Evolutionary conservation across 805 yeast species (phyloP).

Genomic region (Saturnispora halmiae): DNA sequence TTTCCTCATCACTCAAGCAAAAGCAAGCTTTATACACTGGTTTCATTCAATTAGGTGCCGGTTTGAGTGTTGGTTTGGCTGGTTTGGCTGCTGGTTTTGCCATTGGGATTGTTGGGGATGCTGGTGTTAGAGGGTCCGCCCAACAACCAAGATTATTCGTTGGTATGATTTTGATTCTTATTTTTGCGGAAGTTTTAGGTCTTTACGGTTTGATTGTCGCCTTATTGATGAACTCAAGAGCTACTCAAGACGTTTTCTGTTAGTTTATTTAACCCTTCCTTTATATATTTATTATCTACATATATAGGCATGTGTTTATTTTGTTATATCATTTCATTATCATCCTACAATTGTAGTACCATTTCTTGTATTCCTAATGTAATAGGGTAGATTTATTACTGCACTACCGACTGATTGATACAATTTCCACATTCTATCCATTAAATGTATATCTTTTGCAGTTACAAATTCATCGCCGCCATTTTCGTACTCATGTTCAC

Average conservation of each 20-base stretch:
- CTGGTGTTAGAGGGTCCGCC: conserved; percentile 97
- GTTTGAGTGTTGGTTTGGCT: conserved; percentile 92
- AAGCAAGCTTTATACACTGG: conserved; percentile 92
- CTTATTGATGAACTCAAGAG: conserved; percentile 93
- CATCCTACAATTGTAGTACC: background rate
- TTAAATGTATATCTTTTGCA: conserved; percentile 17
- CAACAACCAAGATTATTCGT: conserved; percentile 98
- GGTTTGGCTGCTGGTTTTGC: conserved; percentile 99
- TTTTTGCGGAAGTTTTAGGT: conserved; percentile 98
- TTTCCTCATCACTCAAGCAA: conserved; percentile 82
- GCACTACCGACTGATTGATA: conserved; percentile 10
- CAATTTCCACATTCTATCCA: conserved; percentile 15
- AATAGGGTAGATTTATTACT: conserved; percentile 2
- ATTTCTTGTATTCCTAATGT: background rate
- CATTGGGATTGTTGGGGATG: conserved; percentile 98
- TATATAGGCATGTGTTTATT: background rate
- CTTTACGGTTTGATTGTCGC: conserved; percentile 97
- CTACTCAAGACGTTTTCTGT: conserved; percentile 84
- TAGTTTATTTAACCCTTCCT: conserved; percentile 28
- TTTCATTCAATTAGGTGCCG: conserved; percentile 96
- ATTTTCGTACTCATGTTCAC: conserved; percentile 21
- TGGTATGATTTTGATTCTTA: conserved; percentile 95
- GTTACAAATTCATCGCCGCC: conserved; percentile 21
- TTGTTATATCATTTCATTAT: background rate
- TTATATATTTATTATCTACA: background rate